Evolutionary conservation across 2,329 filamentous ascomycete genomes (phyloP).

Genomic region (Exophiala phaeomuriformis): DNA sequence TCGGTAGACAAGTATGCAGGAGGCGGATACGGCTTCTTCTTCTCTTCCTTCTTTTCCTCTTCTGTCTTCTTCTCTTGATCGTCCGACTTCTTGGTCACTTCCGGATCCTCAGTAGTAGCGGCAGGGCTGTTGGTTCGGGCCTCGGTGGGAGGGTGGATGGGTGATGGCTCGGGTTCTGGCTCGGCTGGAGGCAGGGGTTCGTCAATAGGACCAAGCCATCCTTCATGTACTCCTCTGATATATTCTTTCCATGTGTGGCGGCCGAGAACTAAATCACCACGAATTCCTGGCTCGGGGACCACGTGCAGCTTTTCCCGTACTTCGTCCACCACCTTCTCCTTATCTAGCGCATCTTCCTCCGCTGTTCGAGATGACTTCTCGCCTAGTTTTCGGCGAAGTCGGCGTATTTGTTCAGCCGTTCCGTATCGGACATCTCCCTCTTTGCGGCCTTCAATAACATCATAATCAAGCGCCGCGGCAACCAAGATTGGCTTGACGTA

Average conservation of each 20-base stretch:
- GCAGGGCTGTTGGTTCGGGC: constrained; percentile 28
- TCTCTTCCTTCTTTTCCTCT: constrained; percentile 39
- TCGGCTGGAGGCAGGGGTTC: constrained; percentile 40
- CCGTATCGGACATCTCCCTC: constrained; percentile 89
- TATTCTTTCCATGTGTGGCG: constrained; percentile 98
- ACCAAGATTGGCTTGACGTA: constrained; percentile 92
- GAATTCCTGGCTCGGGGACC: constrained; percentile 62
- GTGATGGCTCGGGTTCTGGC: constrained; percentile 25
- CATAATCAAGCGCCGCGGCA: constrained; percentile 86
- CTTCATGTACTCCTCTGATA: constrained; percentile 83
- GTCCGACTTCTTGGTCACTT: constrained; percentile 43
- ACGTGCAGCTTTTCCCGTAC: constrained; percentile 61
- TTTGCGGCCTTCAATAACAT: constrained; percentile 83
- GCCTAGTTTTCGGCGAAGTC: constrained; percentile 52
- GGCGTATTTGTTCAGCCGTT: constrained; percentile 77
- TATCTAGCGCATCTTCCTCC: constrained; percentile 42
- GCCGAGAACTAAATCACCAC: constrained; percentile 82
- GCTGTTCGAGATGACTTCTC: constrained; percentile 43
- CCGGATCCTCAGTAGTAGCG: constrained; percentile 24
- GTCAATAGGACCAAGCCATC: constrained; percentile 82
- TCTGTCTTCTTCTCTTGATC: constrained; percentile 34
- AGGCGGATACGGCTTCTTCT: constrained; percentile 52
- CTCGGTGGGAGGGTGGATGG: constrained; percentile 29
- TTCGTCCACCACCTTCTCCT: constrained; percentile 55
- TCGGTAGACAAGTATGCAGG: constrained; percentile 65